Evolutionary conservation across 495 filamentous ascomycete genomes (phyloP), one percentile per base, ranked within the genome.

Genomic region (Pyrenopolyporus hunteri): DNA sequence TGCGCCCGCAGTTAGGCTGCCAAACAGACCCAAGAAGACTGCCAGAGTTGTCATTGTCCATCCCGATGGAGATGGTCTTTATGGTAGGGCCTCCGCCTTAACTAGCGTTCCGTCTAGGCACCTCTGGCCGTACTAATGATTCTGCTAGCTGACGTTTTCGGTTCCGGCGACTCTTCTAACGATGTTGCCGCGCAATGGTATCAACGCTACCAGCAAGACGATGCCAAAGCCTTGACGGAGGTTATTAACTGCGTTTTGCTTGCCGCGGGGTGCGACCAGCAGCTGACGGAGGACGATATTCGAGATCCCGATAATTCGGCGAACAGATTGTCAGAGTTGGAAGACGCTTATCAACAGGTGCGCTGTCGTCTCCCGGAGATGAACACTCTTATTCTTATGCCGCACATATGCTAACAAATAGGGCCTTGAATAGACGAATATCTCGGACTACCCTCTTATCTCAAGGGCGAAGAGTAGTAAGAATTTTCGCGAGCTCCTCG

Each of bases 381-480:
- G 42, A 7, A 42, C 8, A 6, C 17, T 36, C 3, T 22, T 50
- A 23, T 11, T 19, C 23, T 28, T 16, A 6, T 11, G 26, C 48
- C 11, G 6, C 20, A 14, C 29, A 28, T 25, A 54, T 72, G 52
- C 78, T 74, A 55, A 74, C 44, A 10, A 13, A n/a, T n/a, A n/a
- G n/a, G 23, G 33, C 55, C 1, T 6, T 23, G 9, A 40, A 22
- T 57, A 89, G 74, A 84, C 89, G 73, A 85, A 86, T 35, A 87
- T 92, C 35, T 84, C 89, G 13, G 95, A 97, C 20, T 98, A 98
- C 67, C 95, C 94, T n/a, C 82, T 98, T 11, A 88, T 95, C 16
- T 91, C 91, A 7, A 90, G 87, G 70, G 80, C 82, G 10, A 92
- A 87, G 69, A 83, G 80, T 33, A 86, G 81, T 63, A 81, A 83